Evolutionary conservation across 441 rosid species (phyloP), one percentile per base, ranked within the genome.

Genomic region (Brassica balearica): DNA sequence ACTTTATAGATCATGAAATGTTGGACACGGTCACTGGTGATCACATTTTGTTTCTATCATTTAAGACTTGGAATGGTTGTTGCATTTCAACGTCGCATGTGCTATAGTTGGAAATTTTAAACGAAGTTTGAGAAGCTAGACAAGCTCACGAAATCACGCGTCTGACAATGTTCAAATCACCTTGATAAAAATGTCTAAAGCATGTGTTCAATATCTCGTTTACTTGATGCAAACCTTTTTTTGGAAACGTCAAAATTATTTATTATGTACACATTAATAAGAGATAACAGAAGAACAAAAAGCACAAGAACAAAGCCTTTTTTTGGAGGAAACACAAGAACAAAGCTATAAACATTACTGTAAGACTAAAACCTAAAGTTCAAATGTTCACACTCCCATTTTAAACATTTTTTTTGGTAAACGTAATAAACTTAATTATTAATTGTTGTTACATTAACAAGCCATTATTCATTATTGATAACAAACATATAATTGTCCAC

Each of bases 11-110:
- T 56, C 62, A 56, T 19, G 25, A 17, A 56, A 56, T 56, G 61
- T 56, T 56, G 23, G 61, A 56, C 61, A 6, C 23, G 23, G 61
- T 53, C 59, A 53, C 59, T 53, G 3, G 11, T 55, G 22, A 53
- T 53, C 20, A 53, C 59, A 15, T 53, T 51, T 53, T 48, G 17
- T 48, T 53, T 77, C 46, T 23, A 66, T 36, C 19, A 27, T 38
- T 65, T 51, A 65, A 15, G 48, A 65, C 25, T 58, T 59, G 29
- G 65, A 53, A 53, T 63, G 15, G 60, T 71, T 46, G 53, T 60
- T 59, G 22, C 62, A 11, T 19, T n/a, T 36, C 43, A 51, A 2
- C 12, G 19, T 63, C 48, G 20, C 22, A 43, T 65, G 15, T 65
- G 15, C 17, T 41, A 3, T 41, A 20, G 56, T 11, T 2, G 11